Conservation (phyloP, 2,329 filamentous ascomycete species). For the Xylariaceae sp. region DNA sequence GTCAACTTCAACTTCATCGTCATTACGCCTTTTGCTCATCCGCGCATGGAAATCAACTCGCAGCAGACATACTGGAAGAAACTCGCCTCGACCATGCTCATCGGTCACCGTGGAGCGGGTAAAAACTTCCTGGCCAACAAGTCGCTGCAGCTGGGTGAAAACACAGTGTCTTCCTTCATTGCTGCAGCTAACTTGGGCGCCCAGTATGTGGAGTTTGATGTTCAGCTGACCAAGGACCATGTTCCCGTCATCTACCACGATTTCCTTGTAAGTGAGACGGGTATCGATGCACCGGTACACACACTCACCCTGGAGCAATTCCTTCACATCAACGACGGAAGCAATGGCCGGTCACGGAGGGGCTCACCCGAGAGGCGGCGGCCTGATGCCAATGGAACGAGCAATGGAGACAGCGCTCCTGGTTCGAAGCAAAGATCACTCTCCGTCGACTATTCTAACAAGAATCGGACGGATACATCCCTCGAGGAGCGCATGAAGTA, state of each 20-base stretch:
- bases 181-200: constrained; percentile 89
- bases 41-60: constrained; percentile 86
- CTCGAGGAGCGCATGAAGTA: constrained; percentile 89
- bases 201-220: constrained; percentile 72
- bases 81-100: constrained; percentile 78
- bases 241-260: constrained; percentile 98
- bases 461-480: constrained; percentile 33
- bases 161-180: constrained; percentile 93
- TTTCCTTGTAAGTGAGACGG: constrained; percentile 95
- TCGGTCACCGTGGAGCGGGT: constrained; percentile 69
- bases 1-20: constrained; percentile 97
- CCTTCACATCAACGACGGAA: constrained; percentile 69
- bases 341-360: constrained; percentile 39
- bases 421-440: constrained; percentile 45
- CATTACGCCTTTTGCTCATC: constrained; percentile 89
- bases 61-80: constrained; percentile 97
- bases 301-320: constrained; percentile 94
- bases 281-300: constrained; percentile 93
- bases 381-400: constrained; percentile 27
- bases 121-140: constrained; percentile 82
- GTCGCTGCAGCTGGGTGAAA: constrained; percentile 91
- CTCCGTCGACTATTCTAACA: constrained; percentile 47
- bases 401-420: constrained; percentile 26
- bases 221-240: constrained; percentile 97
- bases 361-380: constrained; percentile 26